Percentiles rank a stretch among this genome's conserved stretches.
Evolutionary conservation across 1,284 basidiomycete species (phyloP).

Genomic region (Phylloporus sp.): DNA sequence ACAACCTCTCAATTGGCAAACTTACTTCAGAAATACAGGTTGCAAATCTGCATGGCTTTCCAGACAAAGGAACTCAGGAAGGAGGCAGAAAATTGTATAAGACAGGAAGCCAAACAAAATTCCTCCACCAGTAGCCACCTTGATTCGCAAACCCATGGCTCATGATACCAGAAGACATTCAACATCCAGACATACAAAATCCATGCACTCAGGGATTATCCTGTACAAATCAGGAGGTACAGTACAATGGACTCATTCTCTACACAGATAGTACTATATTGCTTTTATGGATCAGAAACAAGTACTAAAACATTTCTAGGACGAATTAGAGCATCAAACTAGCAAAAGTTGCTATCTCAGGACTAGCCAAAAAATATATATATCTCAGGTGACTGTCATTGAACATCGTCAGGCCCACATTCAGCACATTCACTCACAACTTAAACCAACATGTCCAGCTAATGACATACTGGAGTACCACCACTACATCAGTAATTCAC

Average conservation of each 20-base stretch:
- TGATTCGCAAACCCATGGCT: neutral
- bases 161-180: neutral
- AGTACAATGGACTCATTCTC: neutral
- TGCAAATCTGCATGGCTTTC: neutral
- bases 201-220: neutral
- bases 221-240: neutral
- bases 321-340: neutral
- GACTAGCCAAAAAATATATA: neutral
- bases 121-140: too few species aligned
- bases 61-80: neutral
- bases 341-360: neutral
- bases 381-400: neutral
- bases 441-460: neutral
- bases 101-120: neutral
- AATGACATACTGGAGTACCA: neutral
- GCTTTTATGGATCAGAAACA: neutral
- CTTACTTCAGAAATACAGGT: neutral
- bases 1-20: neutral
- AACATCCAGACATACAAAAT: neutral
- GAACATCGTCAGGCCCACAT: neutral
- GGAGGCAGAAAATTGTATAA: neutral
- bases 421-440: neutral
- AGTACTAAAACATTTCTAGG: neutral
- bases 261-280: neutral
- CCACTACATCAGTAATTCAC: neutral